Percentiles rank a stretch among this genome's conserved stretches.
These are phyloP conservation scores for Massariosphaeria phaeospora DNA, from an alignment of 495 filamentous ascomycete species.

Conservation along the genomic window DNA sequence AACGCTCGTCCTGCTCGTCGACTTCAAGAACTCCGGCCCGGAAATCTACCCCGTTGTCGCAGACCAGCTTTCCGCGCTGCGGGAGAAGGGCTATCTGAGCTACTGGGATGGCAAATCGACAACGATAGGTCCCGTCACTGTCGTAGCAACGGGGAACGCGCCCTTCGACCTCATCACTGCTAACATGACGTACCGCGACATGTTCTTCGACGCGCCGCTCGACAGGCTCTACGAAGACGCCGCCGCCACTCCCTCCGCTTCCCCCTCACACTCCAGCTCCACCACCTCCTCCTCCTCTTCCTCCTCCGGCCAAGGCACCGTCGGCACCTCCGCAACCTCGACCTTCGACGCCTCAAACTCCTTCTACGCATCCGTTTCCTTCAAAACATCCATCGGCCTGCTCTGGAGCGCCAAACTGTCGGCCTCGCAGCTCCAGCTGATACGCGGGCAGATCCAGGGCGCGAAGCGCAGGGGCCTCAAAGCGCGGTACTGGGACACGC, in stretches of 20 bases:
- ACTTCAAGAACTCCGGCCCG: conserved; percentile 39
- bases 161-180: conserved; percentile 28
- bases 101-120: conserved; percentile 26
- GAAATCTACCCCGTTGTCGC: conserved; percentile 32
- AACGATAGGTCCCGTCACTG: conserved; percentile 26
- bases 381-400: conserved; percentile 38
- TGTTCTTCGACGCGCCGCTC: conserved; percentile 37
- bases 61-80: conserved; percentile 32
- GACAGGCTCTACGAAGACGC: conserved; percentile 15
- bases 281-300: conserved; percentile 26
- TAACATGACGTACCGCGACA: conserved; percentile 30
- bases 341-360: conserved; percentile 39
- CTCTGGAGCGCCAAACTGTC: conserved; percentile 36
- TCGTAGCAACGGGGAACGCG: conserved; percentile 33
- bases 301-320: conserved; percentile 30
- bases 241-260: not conserved
- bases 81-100: conserved; percentile 35
- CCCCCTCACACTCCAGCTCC: conserved; percentile 5
- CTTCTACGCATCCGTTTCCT: conserved; percentile 42
- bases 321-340: conserved; percentile 22
- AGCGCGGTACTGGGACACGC: conserved; percentile 32
- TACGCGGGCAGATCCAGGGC: conserved; percentile 26
- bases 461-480: conserved; percentile 27
- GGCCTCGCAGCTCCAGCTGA: conserved; percentile 15
- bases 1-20: conserved; percentile 39